Evolutionary conservation across 139 green algal genomes (phyloP).

Genomic region (Ostreobium quekettii): DNA sequence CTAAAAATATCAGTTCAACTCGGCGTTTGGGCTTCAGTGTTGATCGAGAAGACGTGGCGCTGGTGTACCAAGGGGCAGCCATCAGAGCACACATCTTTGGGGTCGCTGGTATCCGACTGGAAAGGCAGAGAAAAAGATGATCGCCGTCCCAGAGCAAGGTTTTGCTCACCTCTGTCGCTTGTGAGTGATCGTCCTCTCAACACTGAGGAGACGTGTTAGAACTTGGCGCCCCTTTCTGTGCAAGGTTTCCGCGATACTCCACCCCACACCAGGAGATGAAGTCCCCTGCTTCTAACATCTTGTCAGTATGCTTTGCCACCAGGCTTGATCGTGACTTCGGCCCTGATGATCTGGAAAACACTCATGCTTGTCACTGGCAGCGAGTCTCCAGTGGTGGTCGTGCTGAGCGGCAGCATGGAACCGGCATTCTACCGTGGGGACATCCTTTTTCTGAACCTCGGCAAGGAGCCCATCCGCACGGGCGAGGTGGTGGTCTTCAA

Average conservation of each 20-base stretch:
- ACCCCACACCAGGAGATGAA: neutral
- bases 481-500: constrained; percentile 93
- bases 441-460: constrained; percentile 94
- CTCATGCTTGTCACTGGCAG: constrained; percentile 88
- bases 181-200: neutral
- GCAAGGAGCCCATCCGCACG: constrained; percentile 43
- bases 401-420: constrained; percentile 97
- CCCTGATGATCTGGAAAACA: constrained; percentile 96
- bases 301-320: neutral
- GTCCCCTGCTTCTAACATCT: neutral
- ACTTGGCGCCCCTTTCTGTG: neutral
- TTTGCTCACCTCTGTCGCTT: neutral
- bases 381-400: constrained; percentile 95
- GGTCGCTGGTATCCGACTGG: neutral
- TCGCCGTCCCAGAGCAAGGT: constrained; percentile 4
- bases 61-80: neutral
- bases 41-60: neutral
- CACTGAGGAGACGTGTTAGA: neutral
- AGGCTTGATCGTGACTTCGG: constrained; percentile 91
- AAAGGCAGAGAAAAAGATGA: neutral
- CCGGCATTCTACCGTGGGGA: constrained; percentile 91
- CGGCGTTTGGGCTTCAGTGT: too few species aligned
- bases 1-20: too few species aligned
- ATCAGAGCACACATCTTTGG: neutral
- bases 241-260: neutral